These are phyloP conservation scores for Termitomyces bulborhizus DNA, from an alignment of 768 basidiomycete species.

Conservation along the genomic window DNA sequence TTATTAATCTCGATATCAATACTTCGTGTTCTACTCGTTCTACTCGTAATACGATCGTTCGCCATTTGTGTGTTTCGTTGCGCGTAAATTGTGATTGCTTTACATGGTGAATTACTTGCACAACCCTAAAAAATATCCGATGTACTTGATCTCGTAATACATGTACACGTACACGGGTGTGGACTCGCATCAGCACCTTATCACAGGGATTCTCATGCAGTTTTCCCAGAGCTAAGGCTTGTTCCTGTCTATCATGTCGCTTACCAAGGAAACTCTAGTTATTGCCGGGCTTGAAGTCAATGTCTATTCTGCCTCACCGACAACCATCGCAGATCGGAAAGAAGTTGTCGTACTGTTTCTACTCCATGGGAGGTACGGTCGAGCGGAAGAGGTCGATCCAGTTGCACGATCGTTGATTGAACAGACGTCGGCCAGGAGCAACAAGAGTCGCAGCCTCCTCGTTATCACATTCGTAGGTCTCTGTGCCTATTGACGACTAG, in stretches of 20 bases:
- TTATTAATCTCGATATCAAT: slow-evolving; percentile 12
- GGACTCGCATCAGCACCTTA: not conserved
- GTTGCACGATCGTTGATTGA: slow-evolving; percentile 21
- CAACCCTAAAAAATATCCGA: no score
- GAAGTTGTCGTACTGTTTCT: slow-evolving; percentile 31
- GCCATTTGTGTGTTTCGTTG: not conserved
- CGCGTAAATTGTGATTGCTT: not conserved
- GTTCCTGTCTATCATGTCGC: slow-evolving; percentile 5
- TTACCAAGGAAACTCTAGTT: slow-evolving; percentile 17
- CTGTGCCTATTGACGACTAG: not conserved
- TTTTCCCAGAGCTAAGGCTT: not conserved
- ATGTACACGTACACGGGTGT: not conserved
- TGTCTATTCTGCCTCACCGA: slow-evolving; percentile 22
- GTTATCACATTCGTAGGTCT: slow-evolving; percentile 32
- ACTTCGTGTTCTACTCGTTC: slow-evolving; percentile 7
- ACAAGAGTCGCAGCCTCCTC: slow-evolving; percentile 20
- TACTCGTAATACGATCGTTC: slow-evolving; percentile 1
- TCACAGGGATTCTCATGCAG: not conserved
- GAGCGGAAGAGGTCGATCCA: slow-evolving; percentile 21
- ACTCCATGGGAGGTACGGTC: slow-evolving; percentile 35
- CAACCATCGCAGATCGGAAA: slow-evolving; percentile 1
- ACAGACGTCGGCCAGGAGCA: not conserved
- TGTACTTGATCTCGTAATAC: no score
- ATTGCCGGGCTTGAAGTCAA: slow-evolving; percentile 33
- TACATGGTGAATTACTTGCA: not conserved